Percentiles rank a stretch among this genome's conserved stretches.
phyloP scores from a whole-genome alignment of 2,329 filamentous ascomycete species.

The Zarea fungicola region DNA sequence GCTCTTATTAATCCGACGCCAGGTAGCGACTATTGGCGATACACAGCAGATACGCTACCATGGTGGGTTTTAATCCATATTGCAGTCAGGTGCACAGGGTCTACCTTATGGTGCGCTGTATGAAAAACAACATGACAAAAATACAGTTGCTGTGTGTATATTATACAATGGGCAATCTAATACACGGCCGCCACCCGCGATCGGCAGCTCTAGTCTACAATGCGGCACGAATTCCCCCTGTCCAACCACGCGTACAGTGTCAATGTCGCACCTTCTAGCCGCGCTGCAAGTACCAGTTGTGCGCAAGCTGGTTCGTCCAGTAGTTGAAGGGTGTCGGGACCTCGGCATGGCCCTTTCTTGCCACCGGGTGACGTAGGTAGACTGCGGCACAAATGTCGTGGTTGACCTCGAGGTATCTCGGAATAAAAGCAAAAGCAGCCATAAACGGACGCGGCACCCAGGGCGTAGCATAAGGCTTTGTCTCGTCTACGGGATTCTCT shows the following conservation, averaged over 20 bases:
- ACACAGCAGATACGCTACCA: too few species aligned
- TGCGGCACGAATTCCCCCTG: too few species aligned
- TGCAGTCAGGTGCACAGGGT: too few species aligned
- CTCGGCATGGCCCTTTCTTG: slow-evolving; percentile 71
- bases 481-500: slow-evolving; percentile 70
- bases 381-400: slow-evolving; percentile 95
- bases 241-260: too few species aligned
- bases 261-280: slow-evolving; percentile 54
- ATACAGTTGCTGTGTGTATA: slow-evolving; percentile 8
- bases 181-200: slow-evolving; percentile 1
- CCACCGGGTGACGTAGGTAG: slow-evolving; percentile 90
- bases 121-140: not conserved
- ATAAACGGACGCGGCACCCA: slow-evolving; percentile 86
- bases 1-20: too few species aligned
- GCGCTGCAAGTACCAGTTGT: slow-evolving; percentile 89
- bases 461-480: slow-evolving; percentile 84
- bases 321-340: slow-evolving; percentile 77
- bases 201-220: slow-evolving; percentile 8
- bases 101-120: too few species aligned
- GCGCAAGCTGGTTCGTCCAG: slow-evolving; percentile 71
- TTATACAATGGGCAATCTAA: slow-evolving; percentile 9
- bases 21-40: too few species aligned
- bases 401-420: slow-evolving; percentile 93
- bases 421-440: slow-evolving; percentile 90
- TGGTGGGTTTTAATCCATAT: too few species aligned